Evolutionary conservation across 768 basidiomycete species (phyloP), one percentile per base, ranked within the genome.

Genomic region (Russula compacta): DNA sequence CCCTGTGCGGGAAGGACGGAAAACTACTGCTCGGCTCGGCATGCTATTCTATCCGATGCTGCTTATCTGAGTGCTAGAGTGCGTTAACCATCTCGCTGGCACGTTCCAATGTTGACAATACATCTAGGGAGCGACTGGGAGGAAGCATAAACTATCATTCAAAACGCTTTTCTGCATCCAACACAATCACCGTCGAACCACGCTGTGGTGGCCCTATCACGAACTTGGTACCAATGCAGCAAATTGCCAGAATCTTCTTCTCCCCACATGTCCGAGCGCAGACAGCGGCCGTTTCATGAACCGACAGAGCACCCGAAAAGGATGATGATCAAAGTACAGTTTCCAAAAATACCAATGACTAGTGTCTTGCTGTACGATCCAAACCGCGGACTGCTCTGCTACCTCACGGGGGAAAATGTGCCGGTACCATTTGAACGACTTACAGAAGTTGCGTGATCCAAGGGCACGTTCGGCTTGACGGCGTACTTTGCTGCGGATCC

Each of bases 311-410:
- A 67, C 51, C 60, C 72, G 6, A 81, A 81, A 69, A 68, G 67
- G 40, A 69, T 82, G 64, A 69, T 82, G 53, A 73, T 84, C 72
- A 85, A 85, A 69, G 72, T 83, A 0, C 82, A 85, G 64, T 71
- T 81, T 0, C 79, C 81, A 0, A n/a, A n/a, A n/a, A n/a, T n/a
- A n/a, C n/a, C n/a, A n/a, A n/a, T n/a, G n/a, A n/a, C n/a, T n/a
- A n/a, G n/a, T n/a, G n/a, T n/a, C n/a, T n/a, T n/a, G n/a, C n/a
- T n/a, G n/a, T n/a, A n/a, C n/a, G n/a, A n/a, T n/a, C n/a, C n/a
- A n/a, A n/a, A n/a, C n/a, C n/a, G n/a, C n/a, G n/a, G n/a, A n/a
- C n/a, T n/a, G n/a, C n/a, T n/a, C n/a, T n/a, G n/a, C n/a, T n/a
- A n/a, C n/a, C n/a, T n/a, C n/a, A n/a, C n/a, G n/a, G n/a, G n/a